Percentiles rank a stretch among this genome's conserved stretches.
Evolutionary conservation across 306 rosid species (phyloP).

Genomic region (Hippophae tibetana): DNA sequence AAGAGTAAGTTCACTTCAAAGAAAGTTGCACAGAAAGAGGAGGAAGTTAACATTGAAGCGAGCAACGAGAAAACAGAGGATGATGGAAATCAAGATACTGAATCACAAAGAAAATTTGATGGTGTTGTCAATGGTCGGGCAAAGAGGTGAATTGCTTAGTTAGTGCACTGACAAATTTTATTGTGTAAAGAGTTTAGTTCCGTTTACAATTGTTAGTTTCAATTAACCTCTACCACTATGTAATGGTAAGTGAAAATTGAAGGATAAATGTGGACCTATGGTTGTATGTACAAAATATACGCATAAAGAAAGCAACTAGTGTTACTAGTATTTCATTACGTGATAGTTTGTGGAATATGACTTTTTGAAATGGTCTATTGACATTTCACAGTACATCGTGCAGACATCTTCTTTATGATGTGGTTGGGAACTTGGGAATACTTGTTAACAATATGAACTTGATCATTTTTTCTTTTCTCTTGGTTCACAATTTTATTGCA

Average conservation of each 20-base stretch:
- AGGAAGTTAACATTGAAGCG: slow-evolving; percentile 26
- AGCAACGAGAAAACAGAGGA: slow-evolving; percentile 27
- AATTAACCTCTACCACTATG: neutral
- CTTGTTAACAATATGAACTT: slow-evolving; percentile 3
- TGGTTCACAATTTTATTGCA: slow-evolving; percentile 21
- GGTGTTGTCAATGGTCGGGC: slow-evolving; percentile 27
- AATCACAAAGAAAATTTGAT: slow-evolving; percentile 17
- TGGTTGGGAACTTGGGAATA: neutral
- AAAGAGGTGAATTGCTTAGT: slow-evolving; percentile 18
- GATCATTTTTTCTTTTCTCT: slow-evolving; percentile 10
- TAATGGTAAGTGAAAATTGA: neutral
- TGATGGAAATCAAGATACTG: slow-evolving; percentile 15
- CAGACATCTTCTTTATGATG: neutral
- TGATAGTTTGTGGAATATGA: neutral
- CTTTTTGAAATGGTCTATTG: too few relatives aligned
- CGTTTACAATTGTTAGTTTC: neutral
- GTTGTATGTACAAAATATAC: neutral
- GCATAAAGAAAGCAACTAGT: neutral
- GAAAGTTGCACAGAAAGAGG: slow-evolving; percentile 22
- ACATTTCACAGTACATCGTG: neutral
- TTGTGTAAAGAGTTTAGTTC: neutral
- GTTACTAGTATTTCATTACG: neutral
- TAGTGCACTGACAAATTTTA: neutral
- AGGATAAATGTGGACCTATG: neutral
- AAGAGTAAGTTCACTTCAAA: slow-evolving; percentile 26